Conservation (phyloP, 768 basidiomycete genomes). For the Cyclocybe cylindracea region DNA sequence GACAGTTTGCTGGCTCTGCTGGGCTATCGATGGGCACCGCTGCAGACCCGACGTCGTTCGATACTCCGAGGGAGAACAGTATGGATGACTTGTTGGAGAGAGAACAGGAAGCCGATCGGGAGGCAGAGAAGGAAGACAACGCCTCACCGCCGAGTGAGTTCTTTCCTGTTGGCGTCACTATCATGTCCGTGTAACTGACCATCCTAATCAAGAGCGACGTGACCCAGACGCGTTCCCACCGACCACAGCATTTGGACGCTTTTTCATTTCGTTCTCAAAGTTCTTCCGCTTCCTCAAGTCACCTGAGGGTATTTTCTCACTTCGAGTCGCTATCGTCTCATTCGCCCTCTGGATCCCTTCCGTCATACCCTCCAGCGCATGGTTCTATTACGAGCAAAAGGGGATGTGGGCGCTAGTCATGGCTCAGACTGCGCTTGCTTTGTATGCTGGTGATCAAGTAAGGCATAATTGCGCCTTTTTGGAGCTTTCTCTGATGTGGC, state of each 20-base stretch:
- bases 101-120: constrained; percentile 10
- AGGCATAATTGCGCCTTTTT: not conserved
- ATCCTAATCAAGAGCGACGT: constrained; percentile 14
- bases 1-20: constrained; percentile 23
- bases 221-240: constrained; percentile 48
- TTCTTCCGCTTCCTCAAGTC: constrained; percentile 40
- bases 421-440: constrained; percentile 38
- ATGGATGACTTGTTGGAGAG: not conserved
- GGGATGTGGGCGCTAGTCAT: constrained; percentile 49
- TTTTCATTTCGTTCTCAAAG: constrained; percentile 19
- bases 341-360: constrained; percentile 45
- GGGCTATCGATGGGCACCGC: constrained; percentile 38
- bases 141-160: constrained; percentile 13
- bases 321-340: constrained; percentile 39
- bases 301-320: constrained; percentile 40
- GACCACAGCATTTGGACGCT: constrained; percentile 31
- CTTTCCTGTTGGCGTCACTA: not conserved
- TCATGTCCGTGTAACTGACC: not conserved
- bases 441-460: constrained; percentile 47
- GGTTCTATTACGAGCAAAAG: constrained; percentile 44
- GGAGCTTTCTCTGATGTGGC: not conserved
- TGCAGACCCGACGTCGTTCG: constrained; percentile 35
- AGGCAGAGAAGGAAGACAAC: constrained; percentile 15
- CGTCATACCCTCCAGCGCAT: constrained; percentile 36
- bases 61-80: constrained; percentile 2